Conservation (phyloP, 2,329 filamentous ascomycete species). For the Fonsecaea erecta region DNA sequence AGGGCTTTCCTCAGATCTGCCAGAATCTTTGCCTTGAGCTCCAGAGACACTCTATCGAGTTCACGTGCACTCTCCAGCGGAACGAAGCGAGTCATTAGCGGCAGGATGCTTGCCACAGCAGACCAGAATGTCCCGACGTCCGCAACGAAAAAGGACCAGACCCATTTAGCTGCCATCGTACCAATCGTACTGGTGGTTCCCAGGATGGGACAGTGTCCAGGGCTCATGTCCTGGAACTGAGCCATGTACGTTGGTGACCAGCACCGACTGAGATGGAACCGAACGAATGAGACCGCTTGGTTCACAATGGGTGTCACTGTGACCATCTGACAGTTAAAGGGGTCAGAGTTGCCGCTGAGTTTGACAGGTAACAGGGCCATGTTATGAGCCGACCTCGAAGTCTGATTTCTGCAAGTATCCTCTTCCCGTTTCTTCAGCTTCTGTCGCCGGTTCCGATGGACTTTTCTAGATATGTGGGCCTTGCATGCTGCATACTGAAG, state of each 20-base stretch:
- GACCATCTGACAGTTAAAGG: slow-evolving; percentile 5
- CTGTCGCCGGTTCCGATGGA: slow-evolving; percentile 2
- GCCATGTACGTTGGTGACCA: slow-evolving; percentile 4
- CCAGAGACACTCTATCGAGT: background rate
- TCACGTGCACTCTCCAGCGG: background rate
- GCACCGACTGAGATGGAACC: slow-evolving; percentile 2
- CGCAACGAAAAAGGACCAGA: slow-evolving; percentile 8
- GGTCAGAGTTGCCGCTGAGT: slow-evolving; percentile 3
- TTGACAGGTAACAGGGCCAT: background rate
- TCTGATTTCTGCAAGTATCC: background rate
- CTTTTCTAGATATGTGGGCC: background rate
- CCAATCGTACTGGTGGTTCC: background rate
- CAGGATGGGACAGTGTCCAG: background rate
- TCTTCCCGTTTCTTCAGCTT: background rate
- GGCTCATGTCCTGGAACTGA: background rate
- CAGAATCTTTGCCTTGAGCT: slow-evolving; percentile 6
- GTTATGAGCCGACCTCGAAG: background rate
- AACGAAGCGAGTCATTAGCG: background rate
- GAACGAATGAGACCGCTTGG: slow-evolving; percentile 17
- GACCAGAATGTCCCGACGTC: slow-evolving; percentile 9
- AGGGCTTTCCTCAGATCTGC: background rate
- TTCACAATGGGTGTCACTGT: background rate
- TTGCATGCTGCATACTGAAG: slow-evolving; percentile 5
- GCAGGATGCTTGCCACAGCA: slow-evolving; percentile 10
- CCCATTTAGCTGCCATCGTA: background rate